Evolutionary conservation across 768 basidiomycete genomes (phyloP).

Genomic region (Auriscalpium orientale): DNA sequence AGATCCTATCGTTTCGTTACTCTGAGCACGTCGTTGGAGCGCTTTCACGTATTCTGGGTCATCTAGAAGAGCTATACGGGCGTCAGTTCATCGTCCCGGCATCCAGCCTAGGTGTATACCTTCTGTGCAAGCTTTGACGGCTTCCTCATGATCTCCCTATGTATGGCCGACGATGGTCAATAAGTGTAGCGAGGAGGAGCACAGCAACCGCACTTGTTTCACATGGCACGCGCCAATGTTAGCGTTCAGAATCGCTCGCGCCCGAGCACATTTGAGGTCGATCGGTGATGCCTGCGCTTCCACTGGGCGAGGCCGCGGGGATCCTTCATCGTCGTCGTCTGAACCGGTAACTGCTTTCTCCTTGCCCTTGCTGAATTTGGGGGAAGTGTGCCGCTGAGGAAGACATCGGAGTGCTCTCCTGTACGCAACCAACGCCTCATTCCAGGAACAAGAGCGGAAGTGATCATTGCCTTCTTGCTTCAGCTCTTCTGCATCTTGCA

Average conservation of each 20-base stretch:
- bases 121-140: slow-evolving; percentile 16
- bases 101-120: slow-evolving; percentile 5
- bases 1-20: slow-evolving; percentile 70
- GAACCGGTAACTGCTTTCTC: slow-evolving; percentile 13
- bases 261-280: slow-evolving; percentile 44
- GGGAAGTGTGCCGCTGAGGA: slow-evolving; percentile 36
- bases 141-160: slow-evolving; percentile 11
- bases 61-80: slow-evolving; percentile 66
- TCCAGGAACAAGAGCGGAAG: slow-evolving; percentile 62
- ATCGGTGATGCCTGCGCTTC: slow-evolving; percentile 22
- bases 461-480: slow-evolving; percentile 72
- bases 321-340: slow-evolving; percentile 17
- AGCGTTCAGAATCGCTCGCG: slow-evolving; percentile 69
- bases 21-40: slow-evolving; percentile 78
- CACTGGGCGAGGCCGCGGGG: slow-evolving; percentile 13
- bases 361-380: slow-evolving; percentile 15
- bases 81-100: background rate
- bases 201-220: slow-evolving; percentile 50
- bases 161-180: background rate
- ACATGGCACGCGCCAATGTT: slow-evolving; percentile 85
- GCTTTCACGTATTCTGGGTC: slow-evolving; percentile 85
- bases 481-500: slow-evolving; percentile 48
- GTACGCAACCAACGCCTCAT: slow-evolving; percentile 66
- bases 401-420: slow-evolving; percentile 57
- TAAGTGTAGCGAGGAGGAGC: background rate